phyloP scores from a whole-genome alignment of 345 rosid species.

The Draba incana region DNA sequence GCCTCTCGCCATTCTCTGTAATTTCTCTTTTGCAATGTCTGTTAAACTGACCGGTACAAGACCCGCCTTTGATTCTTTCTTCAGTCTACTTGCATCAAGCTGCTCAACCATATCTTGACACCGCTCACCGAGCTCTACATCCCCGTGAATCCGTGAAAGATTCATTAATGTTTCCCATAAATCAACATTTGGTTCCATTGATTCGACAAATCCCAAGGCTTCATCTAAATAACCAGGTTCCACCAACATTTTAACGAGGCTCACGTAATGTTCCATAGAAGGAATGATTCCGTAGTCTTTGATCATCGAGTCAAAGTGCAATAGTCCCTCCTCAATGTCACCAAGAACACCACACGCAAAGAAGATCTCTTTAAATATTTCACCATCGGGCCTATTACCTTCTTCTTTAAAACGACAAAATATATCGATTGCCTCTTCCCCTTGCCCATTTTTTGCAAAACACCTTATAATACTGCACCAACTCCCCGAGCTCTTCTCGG shows the following conservation, averaged over 20 bases:
- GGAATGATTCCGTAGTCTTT: constrained; percentile 66
- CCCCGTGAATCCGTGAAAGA: constrained; percentile 68
- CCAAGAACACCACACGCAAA: constrained; percentile 64
- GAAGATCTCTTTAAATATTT: constrained; percentile 64
- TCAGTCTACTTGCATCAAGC: constrained; percentile 55
- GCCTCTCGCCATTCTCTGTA: constrained; percentile 46
- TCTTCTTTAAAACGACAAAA: constrained; percentile 62
- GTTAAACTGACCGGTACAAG: constrained; percentile 54
- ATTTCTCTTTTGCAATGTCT: constrained; percentile 50
- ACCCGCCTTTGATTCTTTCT: constrained; percentile 70
- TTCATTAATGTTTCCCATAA: constrained; percentile 83
- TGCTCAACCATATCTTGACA: constrained; percentile 64
- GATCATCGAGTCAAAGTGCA: constrained; percentile 73
- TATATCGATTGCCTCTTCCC: constrained; percentile 74
- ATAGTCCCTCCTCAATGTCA: constrained; percentile 67
- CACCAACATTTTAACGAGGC: constrained; percentile 70
- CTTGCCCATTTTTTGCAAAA: constrained; percentile 65
- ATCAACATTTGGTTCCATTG: constrained; percentile 56
- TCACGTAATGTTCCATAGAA: constrained; percentile 58
- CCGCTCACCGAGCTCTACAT: constrained; percentile 67
- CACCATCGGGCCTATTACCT: constrained; percentile 61
- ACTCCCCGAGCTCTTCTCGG: constrained; percentile 50
- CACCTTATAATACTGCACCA: constrained; percentile 73
- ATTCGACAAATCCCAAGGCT: constrained; percentile 66
- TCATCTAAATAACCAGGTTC: constrained; percentile 68